phyloP scores from a whole-genome alignment of 306 rosid genomes.

The Acmispon strigosus region DNA sequence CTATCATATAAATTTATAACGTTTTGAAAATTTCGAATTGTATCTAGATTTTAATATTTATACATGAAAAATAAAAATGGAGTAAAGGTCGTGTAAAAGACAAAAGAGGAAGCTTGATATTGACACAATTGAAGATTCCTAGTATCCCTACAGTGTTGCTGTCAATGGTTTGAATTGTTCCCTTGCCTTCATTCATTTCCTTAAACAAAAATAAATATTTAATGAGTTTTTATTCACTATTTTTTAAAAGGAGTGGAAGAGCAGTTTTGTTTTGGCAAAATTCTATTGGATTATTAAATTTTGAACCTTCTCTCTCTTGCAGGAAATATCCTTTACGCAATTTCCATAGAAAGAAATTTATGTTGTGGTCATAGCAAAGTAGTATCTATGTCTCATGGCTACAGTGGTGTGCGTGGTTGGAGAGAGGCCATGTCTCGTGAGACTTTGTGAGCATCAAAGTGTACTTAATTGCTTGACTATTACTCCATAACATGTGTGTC shows the following conservation, averaged over 20 bases:
- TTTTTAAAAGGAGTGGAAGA: background rate
- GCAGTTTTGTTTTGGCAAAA: too few relatives aligned
- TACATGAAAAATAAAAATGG: background rate
- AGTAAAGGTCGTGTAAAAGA: slow-evolving; percentile 8
- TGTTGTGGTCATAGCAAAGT: slow-evolving; percentile 1
- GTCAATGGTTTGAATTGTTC: slow-evolving; percentile 1
- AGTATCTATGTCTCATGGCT: background rate
- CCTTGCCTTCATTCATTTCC: background rate
- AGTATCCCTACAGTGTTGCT: slow-evolving; percentile 1
- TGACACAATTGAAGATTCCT: slow-evolving; percentile 32
- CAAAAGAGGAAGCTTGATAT: slow-evolving; percentile 31
- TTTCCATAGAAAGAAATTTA: background rate
- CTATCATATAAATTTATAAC: too few relatives aligned
- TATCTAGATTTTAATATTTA: background rate
- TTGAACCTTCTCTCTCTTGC: background rate
- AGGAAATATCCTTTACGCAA: slow-evolving; percentile 18
- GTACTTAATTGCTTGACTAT: slow-evolving; percentile 28
- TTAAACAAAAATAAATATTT: background rate
- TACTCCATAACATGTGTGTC: slow-evolving; percentile 30
- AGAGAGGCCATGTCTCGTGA: slow-evolving; percentile 20
- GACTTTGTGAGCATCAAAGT: background rate
- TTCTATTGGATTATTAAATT: background rate
- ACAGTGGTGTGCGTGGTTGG: slow-evolving; percentile 20
- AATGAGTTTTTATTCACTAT: background rate
- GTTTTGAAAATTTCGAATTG: too few relatives aligned